These are phyloP conservation scores for Noccaea bulbosa DNA, from an alignment of 345 rosid species.

Conservation along the genomic window DNA sequence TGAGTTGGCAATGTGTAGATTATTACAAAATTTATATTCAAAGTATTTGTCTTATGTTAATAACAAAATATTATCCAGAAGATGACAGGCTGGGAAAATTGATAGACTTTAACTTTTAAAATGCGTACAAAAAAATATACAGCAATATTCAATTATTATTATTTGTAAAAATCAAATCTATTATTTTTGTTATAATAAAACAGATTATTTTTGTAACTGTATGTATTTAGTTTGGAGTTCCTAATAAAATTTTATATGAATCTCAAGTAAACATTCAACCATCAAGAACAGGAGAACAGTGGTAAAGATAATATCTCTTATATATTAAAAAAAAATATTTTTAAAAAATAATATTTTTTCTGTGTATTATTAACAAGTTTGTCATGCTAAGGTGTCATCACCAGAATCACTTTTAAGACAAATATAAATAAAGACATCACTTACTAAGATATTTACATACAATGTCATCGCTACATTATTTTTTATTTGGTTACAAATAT, in stretches of 20 bases:
- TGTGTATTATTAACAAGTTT: no score
- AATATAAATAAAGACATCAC: no score
- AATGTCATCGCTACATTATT: no score
- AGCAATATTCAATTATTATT: neutral
- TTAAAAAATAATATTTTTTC: no score
- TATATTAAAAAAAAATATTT: no score
- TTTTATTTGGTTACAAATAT: no score
- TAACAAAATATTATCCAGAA: constrained; percentile 6
- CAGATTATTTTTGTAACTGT: neutral
- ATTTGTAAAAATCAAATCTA: no score
- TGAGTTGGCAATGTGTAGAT: constrained; percentile 41
- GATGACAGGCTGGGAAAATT: constrained; percentile 34
- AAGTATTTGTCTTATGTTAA: neutral
- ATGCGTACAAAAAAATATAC: constrained; percentile 9
- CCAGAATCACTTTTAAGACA: no score
- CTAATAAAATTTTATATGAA: neutral
- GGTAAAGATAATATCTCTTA: neutral
- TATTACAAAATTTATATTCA: constrained; percentile 6
- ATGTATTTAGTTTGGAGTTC: neutral
- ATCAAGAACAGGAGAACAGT: neutral
- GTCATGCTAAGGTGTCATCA: no score
- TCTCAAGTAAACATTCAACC: neutral
- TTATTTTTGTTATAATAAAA: neutral
- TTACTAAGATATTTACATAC: no score
- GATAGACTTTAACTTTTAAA: constrained; percentile 9